Conservation (phyloP, 2,329 filamentous ascomycete species). For the Phoma sp. region DNA sequence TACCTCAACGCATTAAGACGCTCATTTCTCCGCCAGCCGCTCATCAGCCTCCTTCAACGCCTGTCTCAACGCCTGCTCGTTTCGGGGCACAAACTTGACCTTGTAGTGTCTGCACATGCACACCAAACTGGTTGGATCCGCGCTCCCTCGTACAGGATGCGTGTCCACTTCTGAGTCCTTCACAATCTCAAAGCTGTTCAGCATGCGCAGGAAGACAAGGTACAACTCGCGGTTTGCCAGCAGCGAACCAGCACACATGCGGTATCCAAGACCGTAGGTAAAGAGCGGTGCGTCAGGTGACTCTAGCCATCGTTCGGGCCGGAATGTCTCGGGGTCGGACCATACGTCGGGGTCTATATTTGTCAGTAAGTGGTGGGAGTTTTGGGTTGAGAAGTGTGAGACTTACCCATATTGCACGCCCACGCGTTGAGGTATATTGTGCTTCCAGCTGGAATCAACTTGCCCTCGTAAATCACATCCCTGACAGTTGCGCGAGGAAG, state of each 20-base stretch:
- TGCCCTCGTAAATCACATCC: conserved; percentile 65
- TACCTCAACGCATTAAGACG: neutral
- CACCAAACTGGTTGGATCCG: conserved; percentile 69
- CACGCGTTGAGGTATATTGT: conserved; percentile 72
- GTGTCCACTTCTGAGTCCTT: conserved; percentile 63
- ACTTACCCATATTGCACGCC: conserved; percentile 72
- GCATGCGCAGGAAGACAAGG: conserved; percentile 67
- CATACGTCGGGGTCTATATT: conserved; percentile 61
- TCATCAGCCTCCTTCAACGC: conserved; percentile 48
- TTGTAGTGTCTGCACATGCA: conserved; percentile 66
- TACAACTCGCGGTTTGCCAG: conserved; percentile 72
- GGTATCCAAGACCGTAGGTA: conserved; percentile 70
- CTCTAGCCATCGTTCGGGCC: conserved; percentile 69
- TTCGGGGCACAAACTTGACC: conserved; percentile 65
- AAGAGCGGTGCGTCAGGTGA: conserved; percentile 70
- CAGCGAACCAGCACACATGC: conserved; percentile 71
- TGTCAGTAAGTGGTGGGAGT: neutral
- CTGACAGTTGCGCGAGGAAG: conserved; percentile 68
- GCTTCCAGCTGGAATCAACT: conserved; percentile 67
- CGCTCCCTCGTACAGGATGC: conserved; percentile 66
- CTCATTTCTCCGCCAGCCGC: conserved; percentile 27
- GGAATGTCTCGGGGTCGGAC: conserved; percentile 65
- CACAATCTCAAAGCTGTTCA: conserved; percentile 68
- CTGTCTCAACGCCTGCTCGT: conserved; percentile 54
- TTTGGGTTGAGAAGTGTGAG: neutral